These are phyloP conservation scores for Pestalotiopsis sp. DNA, from an alignment of 2,329 filamentous ascomycete species.

Conservation along the genomic window DNA sequence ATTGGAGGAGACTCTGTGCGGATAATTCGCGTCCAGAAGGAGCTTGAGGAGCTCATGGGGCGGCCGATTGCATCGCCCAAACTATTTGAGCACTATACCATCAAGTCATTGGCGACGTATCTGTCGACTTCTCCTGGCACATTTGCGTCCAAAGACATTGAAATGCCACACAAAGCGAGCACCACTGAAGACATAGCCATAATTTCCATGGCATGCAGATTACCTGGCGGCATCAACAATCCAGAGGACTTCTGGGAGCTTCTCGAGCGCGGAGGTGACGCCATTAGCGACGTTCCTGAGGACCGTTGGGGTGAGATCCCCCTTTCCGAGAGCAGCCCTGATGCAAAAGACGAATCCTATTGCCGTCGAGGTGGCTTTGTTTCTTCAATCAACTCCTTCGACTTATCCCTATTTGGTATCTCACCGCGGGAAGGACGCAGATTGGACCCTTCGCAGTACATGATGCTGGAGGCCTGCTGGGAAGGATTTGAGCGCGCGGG, in stretches of 20 bases:
- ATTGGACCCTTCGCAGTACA: constrained; percentile 26
- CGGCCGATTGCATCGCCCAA: constrained; percentile 22
- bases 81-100: constrained; percentile 30
- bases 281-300: constrained; percentile 28
- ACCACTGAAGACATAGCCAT: constrained; percentile 28
- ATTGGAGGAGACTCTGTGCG: constrained; percentile 30
- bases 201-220: constrained; percentile 35
- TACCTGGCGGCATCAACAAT: constrained; percentile 32
- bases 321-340: constrained; percentile 18
- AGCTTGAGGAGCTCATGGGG: constrained; percentile 26
- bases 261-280: constrained; percentile 27
- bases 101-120: constrained; percentile 28
- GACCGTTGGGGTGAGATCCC: constrained; percentile 29
- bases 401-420: constrained; percentile 28
- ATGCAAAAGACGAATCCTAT: constrained; percentile 40
- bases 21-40: constrained; percentile 27
- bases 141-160: background rate
- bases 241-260: constrained; percentile 38
- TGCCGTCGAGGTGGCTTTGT: constrained; percentile 26
- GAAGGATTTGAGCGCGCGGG: constrained; percentile 29
- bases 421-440: constrained; percentile 26
- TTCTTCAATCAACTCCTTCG: constrained; percentile 22
- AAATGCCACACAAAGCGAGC: background rate
- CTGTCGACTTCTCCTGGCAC: constrained; percentile 14
- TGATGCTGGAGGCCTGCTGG: constrained; percentile 29